phyloP scores from a whole-genome alignment of 2,329 filamentous ascomycete genomes.

The Pseudogymnoascus sp. region DNA sequence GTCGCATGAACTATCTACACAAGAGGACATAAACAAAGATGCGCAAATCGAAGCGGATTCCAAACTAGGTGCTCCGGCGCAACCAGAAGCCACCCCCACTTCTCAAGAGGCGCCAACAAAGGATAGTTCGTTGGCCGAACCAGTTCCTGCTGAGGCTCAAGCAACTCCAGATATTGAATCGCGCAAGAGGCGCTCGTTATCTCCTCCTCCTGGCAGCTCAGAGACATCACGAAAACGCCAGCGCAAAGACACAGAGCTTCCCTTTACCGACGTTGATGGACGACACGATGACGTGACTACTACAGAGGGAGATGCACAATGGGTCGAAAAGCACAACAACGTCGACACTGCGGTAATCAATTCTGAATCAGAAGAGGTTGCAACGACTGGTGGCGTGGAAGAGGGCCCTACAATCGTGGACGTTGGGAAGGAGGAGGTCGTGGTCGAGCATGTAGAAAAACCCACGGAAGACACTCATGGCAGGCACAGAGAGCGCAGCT shows the following conservation, averaged over 20 bases:
- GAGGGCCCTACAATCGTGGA: slow-evolving; percentile 15
- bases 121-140: slow-evolving; percentile 1
- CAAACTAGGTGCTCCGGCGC: slow-evolving; percentile 8
- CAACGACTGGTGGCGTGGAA: not conserved
- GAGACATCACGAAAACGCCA: slow-evolving; percentile 47
- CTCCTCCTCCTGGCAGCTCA: slow-evolving; percentile 46
- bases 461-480: not conserved
- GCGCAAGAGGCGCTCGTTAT: slow-evolving; percentile 58
- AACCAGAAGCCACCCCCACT: not conserved
- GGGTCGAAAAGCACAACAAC: slow-evolving; percentile 21
- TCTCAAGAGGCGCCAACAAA: slow-evolving; percentile 18
- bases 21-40: not conserved
- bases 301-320: slow-evolving; percentile 16
- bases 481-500: not conserved
- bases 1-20: not conserved
- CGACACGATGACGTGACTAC: slow-evolving; percentile 12
- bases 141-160: slow-evolving; percentile 21
- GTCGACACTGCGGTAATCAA: slow-evolving; percentile 15
- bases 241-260: slow-evolving; percentile 22
- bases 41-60: slow-evolving; percentile 7
- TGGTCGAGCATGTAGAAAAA: slow-evolving; percentile 9
- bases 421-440: slow-evolving; percentile 16
- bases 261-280: not conserved
- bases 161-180: slow-evolving; percentile 49
- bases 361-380: slow-evolving; percentile 10